These are phyloP conservation scores for Reticulascus tulasneorum DNA, from an alignment of 2,329 filamentous ascomycete genomes.

Conservation along the genomic window DNA sequence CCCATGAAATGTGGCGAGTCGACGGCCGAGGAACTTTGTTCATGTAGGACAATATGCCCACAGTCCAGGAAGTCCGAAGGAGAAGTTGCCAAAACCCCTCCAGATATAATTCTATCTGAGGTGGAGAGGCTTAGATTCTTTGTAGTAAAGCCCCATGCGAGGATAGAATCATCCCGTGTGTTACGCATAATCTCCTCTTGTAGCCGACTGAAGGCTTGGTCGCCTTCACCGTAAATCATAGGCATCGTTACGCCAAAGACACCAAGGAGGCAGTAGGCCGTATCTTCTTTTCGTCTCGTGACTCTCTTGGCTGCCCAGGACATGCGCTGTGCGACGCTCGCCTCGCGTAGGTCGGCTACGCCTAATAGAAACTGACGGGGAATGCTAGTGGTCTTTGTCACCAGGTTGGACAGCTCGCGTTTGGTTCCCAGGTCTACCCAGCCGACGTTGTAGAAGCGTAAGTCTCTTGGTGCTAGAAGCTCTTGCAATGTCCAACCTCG, in stretches of 20 bases:
- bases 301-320: slow-evolving; percentile 14
- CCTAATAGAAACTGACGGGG: slow-evolving; percentile 8
- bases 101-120: background rate
- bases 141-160: slow-evolving; percentile 11
- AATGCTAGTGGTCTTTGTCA: slow-evolving; percentile 26
- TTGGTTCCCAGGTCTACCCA: slow-evolving; percentile 15
- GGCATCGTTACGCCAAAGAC: slow-evolving; percentile 16
- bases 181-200: slow-evolving; percentile 15
- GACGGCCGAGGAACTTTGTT: background rate
- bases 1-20: background rate
- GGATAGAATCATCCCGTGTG: slow-evolving; percentile 15
- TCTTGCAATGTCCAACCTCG: slow-evolving; percentile 20
- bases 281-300: slow-evolving; percentile 14
- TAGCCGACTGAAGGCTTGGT: slow-evolving; percentile 11
- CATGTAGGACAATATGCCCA: background rate
- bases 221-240: slow-evolving; percentile 15
- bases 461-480: slow-evolving; percentile 17
- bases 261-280: slow-evolving; percentile 17
- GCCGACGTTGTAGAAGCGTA: slow-evolving; percentile 17
- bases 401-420: slow-evolving; percentile 5
- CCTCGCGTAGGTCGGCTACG: background rate
- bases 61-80: slow-evolving; percentile 1
- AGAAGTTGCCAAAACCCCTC: background rate
- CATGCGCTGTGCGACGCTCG: slow-evolving; percentile 18
- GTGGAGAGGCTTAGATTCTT: background rate